Base-by-base conservation (phyloP, 2,329 filamentous ascomycete species). In the Aspergillus quadrilineatus region DNA sequence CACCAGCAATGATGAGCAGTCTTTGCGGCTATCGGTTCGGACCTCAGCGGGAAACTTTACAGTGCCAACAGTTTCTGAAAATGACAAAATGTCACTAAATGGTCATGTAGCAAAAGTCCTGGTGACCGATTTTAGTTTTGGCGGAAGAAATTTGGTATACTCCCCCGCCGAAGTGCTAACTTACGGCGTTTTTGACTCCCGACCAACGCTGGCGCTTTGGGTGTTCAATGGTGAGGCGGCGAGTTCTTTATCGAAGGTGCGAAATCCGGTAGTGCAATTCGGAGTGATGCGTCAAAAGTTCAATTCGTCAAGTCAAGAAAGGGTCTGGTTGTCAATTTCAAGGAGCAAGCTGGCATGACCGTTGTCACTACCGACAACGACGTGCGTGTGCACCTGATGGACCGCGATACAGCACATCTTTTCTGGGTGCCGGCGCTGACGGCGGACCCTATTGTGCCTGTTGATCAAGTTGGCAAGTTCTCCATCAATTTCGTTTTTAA, bases 61-160 rank as follows among this genome's bases (percentile, higher is more conserved):
- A 9, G 26, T 46, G 26, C 44, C 44, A 9, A 17, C 28, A 34
- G 30, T 34, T 2, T 12, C 12, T 12, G 44, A 15, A 6, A 14
- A 46, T 12, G 29, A 26, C 17, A 10, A 22, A 37, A 73, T 83
- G n/a, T 75, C 78, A 46, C 70, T 84, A 3, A 73, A 77, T 47
- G 81, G 81, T 9, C 74, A 80, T 15, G 79, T 83, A 64, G 81
- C 79, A 63, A 82, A 81, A 60, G 82, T 83, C 58, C 69, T 83
- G 3, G 78, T 82, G 17, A 82, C 80, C 0, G 80, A 84, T 61
- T 83, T 83, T 51, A 64, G 65, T 0, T 70, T 83, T 55, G 80
- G 81, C 4, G 70, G 71, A 1, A 51, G 55, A 6, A 77, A 70
- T 3, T 66, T 84, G 3, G 69, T 82, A 0, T 84, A 81, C 64